Conservation (phyloP, 768 basidiomycete species). For the Collybia nuda region DNA sequence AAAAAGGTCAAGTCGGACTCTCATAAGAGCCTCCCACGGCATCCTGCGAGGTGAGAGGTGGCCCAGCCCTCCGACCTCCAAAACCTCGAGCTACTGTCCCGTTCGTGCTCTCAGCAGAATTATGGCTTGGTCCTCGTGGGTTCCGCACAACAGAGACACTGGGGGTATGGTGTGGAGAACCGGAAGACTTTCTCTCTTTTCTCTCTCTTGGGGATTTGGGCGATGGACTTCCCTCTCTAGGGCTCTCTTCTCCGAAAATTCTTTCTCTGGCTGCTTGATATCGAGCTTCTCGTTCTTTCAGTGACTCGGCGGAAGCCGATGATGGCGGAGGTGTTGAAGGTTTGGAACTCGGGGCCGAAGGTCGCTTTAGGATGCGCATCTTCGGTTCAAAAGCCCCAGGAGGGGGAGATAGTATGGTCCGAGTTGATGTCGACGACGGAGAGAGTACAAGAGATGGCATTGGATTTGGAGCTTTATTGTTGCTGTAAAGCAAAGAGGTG, state of each 20-base stretch:
- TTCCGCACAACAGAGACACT: slow-evolving; percentile 21
- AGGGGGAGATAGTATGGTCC: slow-evolving; percentile 46
- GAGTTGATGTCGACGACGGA: slow-evolving; percentile 29
- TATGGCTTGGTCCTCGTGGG: slow-evolving; percentile 22
- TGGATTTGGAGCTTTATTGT: slow-evolving; percentile 53
- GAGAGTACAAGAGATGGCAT: slow-evolving; percentile 66
- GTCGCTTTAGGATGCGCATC: slow-evolving; percentile 75
- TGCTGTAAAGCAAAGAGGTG: slow-evolving; percentile 34
- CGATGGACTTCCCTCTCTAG: neutral
- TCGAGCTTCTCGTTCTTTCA: slow-evolving; percentile 68
- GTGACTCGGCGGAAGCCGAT: slow-evolving; percentile 28
- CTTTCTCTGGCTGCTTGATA: slow-evolving; percentile 74
- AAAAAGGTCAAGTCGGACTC: no score
- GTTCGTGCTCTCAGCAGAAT: neutral
- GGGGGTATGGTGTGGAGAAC: neutral
- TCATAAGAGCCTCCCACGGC: no score
- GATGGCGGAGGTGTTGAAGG: slow-evolving; percentile 24
- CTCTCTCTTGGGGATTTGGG: slow-evolving; percentile 1
- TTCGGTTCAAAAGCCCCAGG: slow-evolving; percentile 58
- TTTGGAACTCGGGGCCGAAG: slow-evolving; percentile 31
- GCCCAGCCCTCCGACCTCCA: slow-evolving; percentile 15
- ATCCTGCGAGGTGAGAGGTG: neutral
- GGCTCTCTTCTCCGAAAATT: slow-evolving; percentile 53
- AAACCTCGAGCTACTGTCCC: slow-evolving; percentile 19
- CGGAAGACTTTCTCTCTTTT: slow-evolving; percentile 4